Evolutionary conservation across 1,284 basidiomycete species (phyloP), one percentile per base, ranked within the genome.

Genomic region (Puccinia brachypodii): DNA sequence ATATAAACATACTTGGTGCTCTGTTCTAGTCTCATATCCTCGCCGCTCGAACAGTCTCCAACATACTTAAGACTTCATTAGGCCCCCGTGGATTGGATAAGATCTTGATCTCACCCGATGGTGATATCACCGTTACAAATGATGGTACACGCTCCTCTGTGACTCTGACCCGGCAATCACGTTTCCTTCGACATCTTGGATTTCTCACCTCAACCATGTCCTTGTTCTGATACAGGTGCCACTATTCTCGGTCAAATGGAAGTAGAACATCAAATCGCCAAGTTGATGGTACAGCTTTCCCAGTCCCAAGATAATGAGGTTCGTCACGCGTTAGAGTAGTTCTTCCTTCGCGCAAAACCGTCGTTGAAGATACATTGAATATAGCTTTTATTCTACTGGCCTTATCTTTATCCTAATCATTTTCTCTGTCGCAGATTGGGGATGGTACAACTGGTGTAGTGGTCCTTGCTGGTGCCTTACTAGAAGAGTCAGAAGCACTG

Each of bases 361-460:
- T n/a, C 28, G 38, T 36, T 36, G 6, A 9, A 50, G 25, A 50
- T 44, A 1, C 33, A 71, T 36, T 31, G 38, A 50, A 42, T 40
- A 19, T 7, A 42, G 11, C 40, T 31, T 42, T 50, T 42, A 31
- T 36, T 28, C 19, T 31, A 22, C 31, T 16, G 31, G 31, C 13
- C 36, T 19, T 40, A 19, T 16, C 31, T 28, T 9, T 14, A 9
- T 79, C n/a, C 28, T 31, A 25, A 31, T 9, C 36, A 0, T 31
- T 40, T 36, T 60, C 7, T 64, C 13, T 31, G n/a, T 36, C 1
- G n/a, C 40, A 80, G 89, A 97, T 99, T 87, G 96, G 97, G 71
- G 96, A 99, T 88, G 97, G 96, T 81, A 99, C 96, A 13, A 99
- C 96, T 47, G 97, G 96, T 87, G 96, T 99, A 83, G 96, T 98